phyloP scores from a whole-genome alignment of 2,329 filamentous ascomycete genomes.

The Colletotrichum tofieldiae region DNA sequence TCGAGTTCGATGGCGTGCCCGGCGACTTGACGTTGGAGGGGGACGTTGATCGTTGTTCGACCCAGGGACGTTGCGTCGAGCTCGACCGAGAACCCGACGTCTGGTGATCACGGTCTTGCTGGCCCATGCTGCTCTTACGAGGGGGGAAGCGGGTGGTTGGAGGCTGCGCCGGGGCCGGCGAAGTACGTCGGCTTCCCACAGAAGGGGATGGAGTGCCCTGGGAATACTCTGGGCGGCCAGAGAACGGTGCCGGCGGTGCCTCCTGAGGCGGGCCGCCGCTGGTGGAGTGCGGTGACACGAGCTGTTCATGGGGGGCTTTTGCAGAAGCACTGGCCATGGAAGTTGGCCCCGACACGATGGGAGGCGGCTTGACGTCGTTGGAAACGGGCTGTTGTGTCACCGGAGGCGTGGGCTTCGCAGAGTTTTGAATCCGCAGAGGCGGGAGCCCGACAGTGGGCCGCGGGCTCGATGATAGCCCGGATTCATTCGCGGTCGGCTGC shows the following conservation, averaged over 20 bases:
- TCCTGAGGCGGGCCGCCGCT: slow-evolving; percentile 30
- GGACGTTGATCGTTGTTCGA: slow-evolving; percentile 57
- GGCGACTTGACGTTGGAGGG: slow-evolving; percentile 54
- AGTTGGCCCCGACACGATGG: slow-evolving; percentile 19
- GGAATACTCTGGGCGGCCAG: slow-evolving; percentile 31
- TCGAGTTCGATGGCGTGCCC: slow-evolving; percentile 64
- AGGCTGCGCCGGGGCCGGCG: slow-evolving; percentile 43
- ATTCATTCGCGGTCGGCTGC: slow-evolving; percentile 24
- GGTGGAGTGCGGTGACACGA: slow-evolving; percentile 44
- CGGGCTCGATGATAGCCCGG: slow-evolving; percentile 44
- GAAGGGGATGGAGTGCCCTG: slow-evolving; percentile 33
- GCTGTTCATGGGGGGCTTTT: slow-evolving; percentile 43
- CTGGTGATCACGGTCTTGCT: slow-evolving; percentile 53
- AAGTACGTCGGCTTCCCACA: slow-evolving; percentile 12
- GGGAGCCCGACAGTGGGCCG: slow-evolving; percentile 50
- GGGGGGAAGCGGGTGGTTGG: slow-evolving; percentile 66
- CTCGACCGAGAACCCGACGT: slow-evolving; percentile 49
- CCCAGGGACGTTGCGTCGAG: slow-evolving; percentile 52
- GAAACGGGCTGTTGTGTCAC: slow-evolving; percentile 22
- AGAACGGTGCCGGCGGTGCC: slow-evolving; percentile 13
- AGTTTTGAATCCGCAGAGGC: slow-evolving; percentile 51
- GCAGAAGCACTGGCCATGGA: slow-evolving; percentile 37
- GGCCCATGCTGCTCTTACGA: slow-evolving; percentile 74
- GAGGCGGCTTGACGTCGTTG: slow-evolving; percentile 25
- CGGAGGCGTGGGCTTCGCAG: slow-evolving; percentile 36